These are phyloP conservation scores for Dactylonectria estremocensis DNA, from an alignment of 2,329 filamentous ascomycete genomes.

Conservation along the genomic window DNA sequence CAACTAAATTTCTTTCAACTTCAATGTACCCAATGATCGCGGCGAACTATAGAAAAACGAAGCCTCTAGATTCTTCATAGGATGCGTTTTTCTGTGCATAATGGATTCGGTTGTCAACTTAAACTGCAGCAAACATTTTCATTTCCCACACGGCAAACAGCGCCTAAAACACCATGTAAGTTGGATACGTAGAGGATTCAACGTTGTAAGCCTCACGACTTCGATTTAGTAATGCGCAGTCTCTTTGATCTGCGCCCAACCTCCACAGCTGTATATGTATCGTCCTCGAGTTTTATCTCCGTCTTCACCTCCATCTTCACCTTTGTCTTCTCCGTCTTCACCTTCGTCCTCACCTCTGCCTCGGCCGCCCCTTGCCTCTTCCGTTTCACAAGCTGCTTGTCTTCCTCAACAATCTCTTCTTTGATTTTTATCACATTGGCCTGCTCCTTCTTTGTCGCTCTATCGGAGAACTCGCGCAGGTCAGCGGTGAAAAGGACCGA, in stretches of 20 bases:
- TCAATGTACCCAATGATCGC: no score
- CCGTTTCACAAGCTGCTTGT: slow-evolving; percentile 36
- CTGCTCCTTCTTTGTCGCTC: slow-evolving; percentile 52
- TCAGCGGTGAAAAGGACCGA: slow-evolving; percentile 97
- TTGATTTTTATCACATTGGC: slow-evolving; percentile 37
- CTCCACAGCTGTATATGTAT: slow-evolving; percentile 29
- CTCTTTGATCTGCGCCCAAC: slow-evolving; percentile 47
- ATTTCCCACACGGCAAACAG: neutral
- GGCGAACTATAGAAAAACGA: neutral
- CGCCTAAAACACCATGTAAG: neutral
- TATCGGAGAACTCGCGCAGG: slow-evolving; percentile 85
- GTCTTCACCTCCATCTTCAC: slow-evolving; percentile 16
- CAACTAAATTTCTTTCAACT: neutral
- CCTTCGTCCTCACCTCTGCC: slow-evolving; percentile 33
- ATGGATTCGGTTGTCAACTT: no score
- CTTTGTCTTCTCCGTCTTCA: slow-evolving; percentile 40
- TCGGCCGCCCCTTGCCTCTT: slow-evolving; percentile 44
- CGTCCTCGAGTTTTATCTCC: slow-evolving; percentile 38
- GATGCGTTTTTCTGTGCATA: no score
- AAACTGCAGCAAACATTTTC: neutral
- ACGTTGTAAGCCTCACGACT: neutral
- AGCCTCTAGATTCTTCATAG: no score
- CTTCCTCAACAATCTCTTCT: slow-evolving; percentile 42
- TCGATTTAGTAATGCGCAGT: slow-evolving; percentile 44
- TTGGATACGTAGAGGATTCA: neutral